These are phyloP conservation scores for Fomes fomentarius DNA, from an alignment of 1,284 basidiomycete genomes.

Conservation along the genomic window DNA sequence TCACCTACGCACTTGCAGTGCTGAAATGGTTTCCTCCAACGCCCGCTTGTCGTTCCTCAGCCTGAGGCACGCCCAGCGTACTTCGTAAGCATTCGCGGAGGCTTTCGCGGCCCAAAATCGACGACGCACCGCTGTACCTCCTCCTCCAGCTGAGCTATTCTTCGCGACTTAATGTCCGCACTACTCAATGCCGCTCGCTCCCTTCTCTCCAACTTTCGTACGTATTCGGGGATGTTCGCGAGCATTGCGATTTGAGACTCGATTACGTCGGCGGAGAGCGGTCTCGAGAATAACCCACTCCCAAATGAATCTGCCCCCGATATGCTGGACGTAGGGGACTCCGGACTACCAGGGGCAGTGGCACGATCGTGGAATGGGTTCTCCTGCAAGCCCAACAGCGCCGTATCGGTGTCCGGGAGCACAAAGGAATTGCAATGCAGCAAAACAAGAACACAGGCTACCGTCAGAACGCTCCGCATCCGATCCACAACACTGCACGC, in stretches of 20 bases:
- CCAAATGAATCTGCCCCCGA: slow-evolving; percentile 10
- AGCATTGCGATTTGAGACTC: slow-evolving; percentile 17
- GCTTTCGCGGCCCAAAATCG: slow-evolving; percentile 6
- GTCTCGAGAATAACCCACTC: slow-evolving; percentile 1
- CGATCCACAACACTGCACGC: slow-evolving; percentile 9
- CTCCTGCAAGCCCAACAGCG: slow-evolving; percentile 16
- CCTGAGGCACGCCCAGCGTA: neutral
- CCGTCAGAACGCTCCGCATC: slow-evolving; percentile 12
- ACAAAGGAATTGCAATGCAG: neutral
- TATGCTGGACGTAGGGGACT: slow-evolving; percentile 3
- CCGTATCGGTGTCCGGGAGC: neutral
- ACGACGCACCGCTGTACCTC: slow-evolving; percentile 35
- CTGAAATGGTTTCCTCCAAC: slow-evolving; percentile 23
- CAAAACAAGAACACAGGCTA: slow-evolving; percentile 11
- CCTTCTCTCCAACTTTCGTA: slow-evolving; percentile 45
- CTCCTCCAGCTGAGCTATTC: slow-evolving; percentile 39
- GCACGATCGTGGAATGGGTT: slow-evolving; percentile 24
- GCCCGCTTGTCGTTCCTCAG: slow-evolving; percentile 18
- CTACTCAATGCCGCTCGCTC: slow-evolving; percentile 40
- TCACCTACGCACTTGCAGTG: slow-evolving; percentile 15
- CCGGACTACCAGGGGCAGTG: slow-evolving; percentile 6
- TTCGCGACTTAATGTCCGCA: slow-evolving; percentile 40
- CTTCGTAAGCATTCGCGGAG: slow-evolving; percentile 14
- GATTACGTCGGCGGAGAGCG: slow-evolving; percentile 22
- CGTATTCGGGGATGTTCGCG: slow-evolving; percentile 34